Percentiles rank a stretch among this genome's conserved stretches.
Evolutionary conservation across 176 grass and related monocot species (phyloP).

Genomic region (Tillandsia fasciculata): DNA sequence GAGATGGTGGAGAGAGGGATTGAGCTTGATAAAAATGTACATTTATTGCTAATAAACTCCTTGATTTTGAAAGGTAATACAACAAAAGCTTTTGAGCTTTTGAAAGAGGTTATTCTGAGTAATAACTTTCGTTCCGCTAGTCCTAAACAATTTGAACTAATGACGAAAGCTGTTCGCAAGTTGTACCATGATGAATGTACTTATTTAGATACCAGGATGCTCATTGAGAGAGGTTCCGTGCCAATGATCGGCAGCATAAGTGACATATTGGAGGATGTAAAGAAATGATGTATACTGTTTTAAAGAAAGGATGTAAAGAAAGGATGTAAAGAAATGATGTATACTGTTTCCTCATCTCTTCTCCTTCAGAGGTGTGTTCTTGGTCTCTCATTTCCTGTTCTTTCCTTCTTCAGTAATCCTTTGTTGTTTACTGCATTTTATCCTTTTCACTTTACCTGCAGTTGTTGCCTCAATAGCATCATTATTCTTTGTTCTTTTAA

Average conservation of each 20-base stretch:
- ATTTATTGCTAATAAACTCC: conserved; percentile 54
- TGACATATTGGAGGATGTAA: conserved; percentile 23
- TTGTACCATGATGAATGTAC: conserved; percentile 48
- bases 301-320: conserved; percentile 32
- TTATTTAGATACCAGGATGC: conserved; percentile 43
- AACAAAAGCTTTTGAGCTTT: conserved; percentile 55
- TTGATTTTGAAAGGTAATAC: conserved; percentile 55
- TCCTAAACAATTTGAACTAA: conserved; percentile 40
- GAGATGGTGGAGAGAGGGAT: conserved; percentile 55
- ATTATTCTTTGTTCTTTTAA: too few relatives aligned
- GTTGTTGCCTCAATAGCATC: too few relatives aligned
- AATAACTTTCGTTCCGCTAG: conserved; percentile 21
- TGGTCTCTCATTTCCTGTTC: too few relatives aligned
- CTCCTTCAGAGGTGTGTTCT: too few relatives aligned
- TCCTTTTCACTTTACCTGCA: too few relatives aligned
- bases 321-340: conserved; percentile 33
- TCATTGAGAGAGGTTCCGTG: conserved; percentile 45
- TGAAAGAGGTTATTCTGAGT: conserved; percentile 50
- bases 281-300: conserved; percentile 22
- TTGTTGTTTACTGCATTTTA: too few relatives aligned
- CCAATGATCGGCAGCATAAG: conserved; percentile 17
- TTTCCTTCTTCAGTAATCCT: too few relatives aligned
- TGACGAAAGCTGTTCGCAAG: conserved; percentile 49
- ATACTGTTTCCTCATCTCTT: neutral
- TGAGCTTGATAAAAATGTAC: conserved; percentile 54